Percentiles rank a stretch among this genome's conserved stretches.
Evolutionary conservation across 257 asterid species (phyloP).

Genomic region (Rauvolfia tetraphylla): DNA sequence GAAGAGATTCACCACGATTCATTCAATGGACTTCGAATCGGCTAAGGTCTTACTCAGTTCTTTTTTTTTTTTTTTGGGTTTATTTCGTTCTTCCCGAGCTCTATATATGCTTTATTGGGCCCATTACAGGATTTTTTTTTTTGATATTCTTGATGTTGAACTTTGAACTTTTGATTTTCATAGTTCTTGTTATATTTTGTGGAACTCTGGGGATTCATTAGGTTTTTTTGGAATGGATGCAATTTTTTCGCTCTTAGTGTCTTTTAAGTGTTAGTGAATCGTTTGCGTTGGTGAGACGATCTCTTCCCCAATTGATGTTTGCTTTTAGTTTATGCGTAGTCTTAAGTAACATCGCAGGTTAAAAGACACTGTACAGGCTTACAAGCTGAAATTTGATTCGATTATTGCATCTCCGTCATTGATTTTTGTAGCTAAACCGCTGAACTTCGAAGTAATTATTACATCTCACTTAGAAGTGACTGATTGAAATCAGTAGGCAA

Average conservation of each 20-base stretch:
- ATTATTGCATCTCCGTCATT: background rate
- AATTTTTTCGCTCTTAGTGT: background rate
- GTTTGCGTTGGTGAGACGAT: background rate
- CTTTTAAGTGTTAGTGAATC: background rate
- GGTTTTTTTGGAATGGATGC: background rate
- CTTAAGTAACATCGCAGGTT: background rate
- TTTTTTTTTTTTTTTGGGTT: background rate
- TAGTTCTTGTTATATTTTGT: background rate
- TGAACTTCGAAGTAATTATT: background rate
- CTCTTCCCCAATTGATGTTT: background rate
- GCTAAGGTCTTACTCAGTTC: constrained; percentile 45
- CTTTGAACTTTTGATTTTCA: background rate
- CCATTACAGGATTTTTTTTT: background rate
- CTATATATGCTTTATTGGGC: background rate
- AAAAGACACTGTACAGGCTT: background rate
- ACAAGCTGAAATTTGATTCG: background rate
- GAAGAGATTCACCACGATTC: constrained; percentile 43
- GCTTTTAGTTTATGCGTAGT: background rate
- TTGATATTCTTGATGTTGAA: background rate
- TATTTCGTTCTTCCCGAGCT: background rate
- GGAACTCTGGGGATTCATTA: background rate
- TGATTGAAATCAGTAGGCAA: no score
- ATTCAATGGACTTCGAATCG: constrained; percentile 68
- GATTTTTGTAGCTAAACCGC: no score
- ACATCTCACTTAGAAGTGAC: background rate